Conservation (phyloP, 441 rosid genomes). For the Brassica hybrid region DNA sequence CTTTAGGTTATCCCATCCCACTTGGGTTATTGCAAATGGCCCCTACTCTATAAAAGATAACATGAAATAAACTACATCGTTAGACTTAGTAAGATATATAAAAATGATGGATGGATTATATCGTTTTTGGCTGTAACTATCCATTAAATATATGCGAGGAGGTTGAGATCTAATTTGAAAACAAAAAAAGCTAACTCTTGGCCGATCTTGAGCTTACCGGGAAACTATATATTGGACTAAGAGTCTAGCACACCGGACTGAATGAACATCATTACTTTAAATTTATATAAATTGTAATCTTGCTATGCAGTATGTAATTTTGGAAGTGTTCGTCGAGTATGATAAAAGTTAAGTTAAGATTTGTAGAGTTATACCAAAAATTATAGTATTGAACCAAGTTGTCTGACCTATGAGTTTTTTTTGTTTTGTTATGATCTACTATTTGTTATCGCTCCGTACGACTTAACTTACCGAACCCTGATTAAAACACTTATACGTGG, state of each 20-base stretch:
- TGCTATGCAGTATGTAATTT: background rate
- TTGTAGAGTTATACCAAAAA: background rate
- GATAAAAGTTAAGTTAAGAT: background rate
- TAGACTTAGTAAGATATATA: background rate
- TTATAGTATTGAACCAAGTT: background rate
- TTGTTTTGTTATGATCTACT: no score
- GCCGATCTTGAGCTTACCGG: background rate
- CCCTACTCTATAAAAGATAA: background rate
- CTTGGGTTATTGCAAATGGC: background rate
- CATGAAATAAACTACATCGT: background rate
- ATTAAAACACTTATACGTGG: background rate
- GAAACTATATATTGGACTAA: background rate
- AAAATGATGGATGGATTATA: background rate
- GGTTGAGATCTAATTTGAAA: background rate
- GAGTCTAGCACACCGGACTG: background rate
- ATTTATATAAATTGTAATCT: background rate
- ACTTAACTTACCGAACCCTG: no score
- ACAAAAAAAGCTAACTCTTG: background rate
- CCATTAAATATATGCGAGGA: background rate
- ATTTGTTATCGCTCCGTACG: no score
- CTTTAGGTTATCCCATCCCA: background rate
- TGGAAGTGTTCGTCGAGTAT: background rate
- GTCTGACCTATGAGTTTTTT: background rate
- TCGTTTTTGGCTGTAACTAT: background rate
- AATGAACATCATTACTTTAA: background rate